phyloP scores from a whole-genome alignment of 768 basidiomycete species.

The Xerocomellus chrysenteron region DNA sequence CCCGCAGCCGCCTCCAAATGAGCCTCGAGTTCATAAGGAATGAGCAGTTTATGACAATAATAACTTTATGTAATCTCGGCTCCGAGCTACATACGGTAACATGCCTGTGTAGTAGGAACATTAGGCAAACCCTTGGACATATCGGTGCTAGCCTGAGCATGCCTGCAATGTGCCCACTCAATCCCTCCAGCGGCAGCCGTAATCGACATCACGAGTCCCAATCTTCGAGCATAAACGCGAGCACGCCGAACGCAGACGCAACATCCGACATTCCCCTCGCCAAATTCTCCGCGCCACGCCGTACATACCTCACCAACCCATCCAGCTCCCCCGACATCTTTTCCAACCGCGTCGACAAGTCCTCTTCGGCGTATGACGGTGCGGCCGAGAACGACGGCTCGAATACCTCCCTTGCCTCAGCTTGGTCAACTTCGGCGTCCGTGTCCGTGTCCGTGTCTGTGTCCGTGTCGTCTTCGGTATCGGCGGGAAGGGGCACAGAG shows the following conservation, averaged over 20 bases:
- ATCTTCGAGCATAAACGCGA: conserved; percentile 77
- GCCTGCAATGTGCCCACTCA: too few relatives aligned
- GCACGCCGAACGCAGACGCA: conserved; percentile 62
- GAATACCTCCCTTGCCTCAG: conserved; percentile 10
- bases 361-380: conserved; percentile 43
- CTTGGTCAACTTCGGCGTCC: conserved; percentile 11
- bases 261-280: conserved; percentile 60
- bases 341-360: conserved; percentile 51
- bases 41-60: background rate
- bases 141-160: background rate
- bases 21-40: conserved; percentile 1
- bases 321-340: conserved; percentile 70
- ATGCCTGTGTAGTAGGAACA: too few relatives aligned
- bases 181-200: background rate
- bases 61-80: too few relatives aligned
- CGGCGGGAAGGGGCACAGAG: conserved; percentile 35
- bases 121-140: too few relatives aligned
- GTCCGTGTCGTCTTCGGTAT: conserved; percentile 36
- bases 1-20: background rate
- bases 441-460: conserved; percentile 39
- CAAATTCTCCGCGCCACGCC: conserved; percentile 67
- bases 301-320: conserved; percentile 64
- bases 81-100: too few relatives aligned
- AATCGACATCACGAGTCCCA: conserved; percentile 52
- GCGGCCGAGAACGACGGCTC: conserved; percentile 45